These are phyloP conservation scores for Begonia fuchsioides DNA, from an alignment of 306 rosid genomes.

Conservation along the genomic window DNA sequence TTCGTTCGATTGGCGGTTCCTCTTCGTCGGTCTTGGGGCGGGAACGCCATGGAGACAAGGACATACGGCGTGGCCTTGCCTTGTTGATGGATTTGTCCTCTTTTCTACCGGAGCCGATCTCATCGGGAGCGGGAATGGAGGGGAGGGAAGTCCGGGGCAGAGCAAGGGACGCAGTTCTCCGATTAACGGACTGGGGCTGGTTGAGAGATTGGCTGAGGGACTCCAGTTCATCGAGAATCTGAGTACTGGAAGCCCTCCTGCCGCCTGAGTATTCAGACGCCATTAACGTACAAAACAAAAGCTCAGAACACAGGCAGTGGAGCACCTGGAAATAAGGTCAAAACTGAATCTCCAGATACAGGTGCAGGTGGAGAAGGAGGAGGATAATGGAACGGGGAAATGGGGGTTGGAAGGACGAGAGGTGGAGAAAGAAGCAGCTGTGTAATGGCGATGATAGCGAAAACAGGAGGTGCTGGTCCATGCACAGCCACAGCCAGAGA, in stretches of 20 bases:
- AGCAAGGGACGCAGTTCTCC: slow-evolving; percentile 88
- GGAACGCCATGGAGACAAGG: slow-evolving; percentile 86
- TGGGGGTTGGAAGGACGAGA: too few species aligned
- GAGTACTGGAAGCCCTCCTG: slow-evolving; percentile 44
- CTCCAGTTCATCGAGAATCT: slow-evolving; percentile 69
- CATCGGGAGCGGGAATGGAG: slow-evolving; percentile 32
- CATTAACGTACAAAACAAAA: too few species aligned
- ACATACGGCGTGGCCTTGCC: slow-evolving; percentile 48
- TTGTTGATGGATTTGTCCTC: slow-evolving; percentile 20
- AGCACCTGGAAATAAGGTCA: too few species aligned
- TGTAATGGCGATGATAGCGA: too few species aligned
- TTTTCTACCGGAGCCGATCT: slow-evolving; percentile 11
- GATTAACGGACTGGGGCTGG: slow-evolving; percentile 32
- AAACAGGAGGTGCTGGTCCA: too few species aligned
- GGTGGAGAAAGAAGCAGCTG: too few species aligned
- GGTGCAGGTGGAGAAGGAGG: too few species aligned
- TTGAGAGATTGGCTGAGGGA: slow-evolving; percentile 74
- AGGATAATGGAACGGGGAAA: too few species aligned
- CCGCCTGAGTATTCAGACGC: background rate
- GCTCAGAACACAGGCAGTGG: too few species aligned
- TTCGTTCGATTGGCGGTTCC: slow-evolving; percentile 5
- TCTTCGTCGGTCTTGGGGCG: slow-evolving; percentile 41
- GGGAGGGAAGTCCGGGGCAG: slow-evolving; percentile 60
- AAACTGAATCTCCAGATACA: too few species aligned
- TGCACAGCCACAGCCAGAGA: too few species aligned